Evolutionary conservation across 345 rosid genomes (phyloP), one percentile per base, ranked within the genome.

Genomic region (Murraya koenigii): DNA sequence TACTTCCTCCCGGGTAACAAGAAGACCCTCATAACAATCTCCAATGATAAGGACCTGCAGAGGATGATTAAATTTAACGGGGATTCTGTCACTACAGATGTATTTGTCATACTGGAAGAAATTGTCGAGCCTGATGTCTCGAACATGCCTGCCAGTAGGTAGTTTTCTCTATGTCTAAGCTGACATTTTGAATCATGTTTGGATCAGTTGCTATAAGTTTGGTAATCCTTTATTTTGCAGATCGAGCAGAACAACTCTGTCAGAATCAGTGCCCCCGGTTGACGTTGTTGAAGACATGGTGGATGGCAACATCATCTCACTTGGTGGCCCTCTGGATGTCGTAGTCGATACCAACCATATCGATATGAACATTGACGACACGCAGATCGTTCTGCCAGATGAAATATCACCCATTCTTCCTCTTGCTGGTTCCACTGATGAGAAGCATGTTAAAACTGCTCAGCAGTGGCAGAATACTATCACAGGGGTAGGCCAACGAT

Each of bases 381-480:
- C 78, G 26, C 88, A 85, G 74, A 76, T 88, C 20, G 85, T 81
- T 44, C 77, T 87, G 61, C 87, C 88, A 6, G 77, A 81, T 0
- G 97, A 89, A 32, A 79, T 90, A 54, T 86, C 94, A 22, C 85
- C 92, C 19, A 65, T 87, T 65, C 78, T 88, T 75, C 82, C 94
- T 44, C 84, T 79, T 47, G 69, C 82, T 39, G 80, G 79, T 82
- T 80, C 89, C 19, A 84, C 72, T 36, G 85, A 77, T 69, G 94
- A 89, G 80, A 90, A 88, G 83, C 86, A 89, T 78, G 89, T 84
- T 63, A 92, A 91, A 75, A 89, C 87, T 81, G 94, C 94, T 22
- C 93, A 89, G 81, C 96, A 89, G 75, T 95, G 99, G 98, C 98
- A 95, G 87, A 86, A 89, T 86, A 88, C 93, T 35, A 93, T 93